Conservation (phyloP, 2,329 filamentous ascomycete species). For the Neopestalotiopsis clavispora region DNA sequence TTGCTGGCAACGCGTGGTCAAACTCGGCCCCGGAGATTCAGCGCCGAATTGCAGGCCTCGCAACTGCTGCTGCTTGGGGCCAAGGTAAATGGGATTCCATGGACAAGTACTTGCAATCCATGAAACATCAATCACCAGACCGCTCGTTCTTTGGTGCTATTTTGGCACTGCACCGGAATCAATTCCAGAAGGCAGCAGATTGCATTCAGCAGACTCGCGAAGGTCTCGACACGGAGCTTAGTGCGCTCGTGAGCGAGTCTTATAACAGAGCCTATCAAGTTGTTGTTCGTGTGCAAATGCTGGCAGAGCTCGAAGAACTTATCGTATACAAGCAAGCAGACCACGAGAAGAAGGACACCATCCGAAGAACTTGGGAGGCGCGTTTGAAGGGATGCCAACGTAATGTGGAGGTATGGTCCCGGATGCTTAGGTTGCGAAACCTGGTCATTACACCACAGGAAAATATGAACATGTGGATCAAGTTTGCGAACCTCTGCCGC, state of each 20-base stretch:
- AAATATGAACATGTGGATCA: slow-evolving; percentile 99
- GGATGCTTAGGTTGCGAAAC: slow-evolving; percentile 93
- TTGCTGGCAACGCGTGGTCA: slow-evolving; percentile 93
- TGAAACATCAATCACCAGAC: slow-evolving; percentile 93
- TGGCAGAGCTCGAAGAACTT: slow-evolving; percentile 96
- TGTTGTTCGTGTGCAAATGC: slow-evolving; percentile 98
- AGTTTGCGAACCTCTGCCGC: slow-evolving; percentile 96
- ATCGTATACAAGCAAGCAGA: slow-evolving; percentile 97
- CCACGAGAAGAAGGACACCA: slow-evolving; percentile 83
- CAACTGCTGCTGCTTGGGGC: slow-evolving; percentile 95
- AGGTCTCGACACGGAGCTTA: slow-evolving; percentile 92
- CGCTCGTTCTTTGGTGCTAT: slow-evolving; percentile 98
- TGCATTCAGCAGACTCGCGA: slow-evolving; percentile 93
- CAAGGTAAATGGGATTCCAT: slow-evolving; percentile 97
- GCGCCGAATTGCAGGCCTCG: slow-evolving; percentile 88
- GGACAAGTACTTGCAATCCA: slow-evolving; percentile 94
- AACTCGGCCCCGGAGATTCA: slow-evolving; percentile 87
- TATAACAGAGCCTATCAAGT: slow-evolving; percentile 98
- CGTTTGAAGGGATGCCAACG: slow-evolving; percentile 93
- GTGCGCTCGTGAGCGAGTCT: slow-evolving; percentile 94
- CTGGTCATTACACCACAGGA: slow-evolving; percentile 90
- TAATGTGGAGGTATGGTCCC: slow-evolving; percentile 97
- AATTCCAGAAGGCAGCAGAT: slow-evolving; percentile 86
- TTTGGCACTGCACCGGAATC: slow-evolving; percentile 90
- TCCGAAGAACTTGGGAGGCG: slow-evolving; percentile 95